A percentile compares a stretch with the other conserved stretches of the same genome.
These are phyloP conservation scores for Danielozyma ontarioensis DNA, from an alignment of 805 yeast species.

Conservation along the genomic window DNA sequence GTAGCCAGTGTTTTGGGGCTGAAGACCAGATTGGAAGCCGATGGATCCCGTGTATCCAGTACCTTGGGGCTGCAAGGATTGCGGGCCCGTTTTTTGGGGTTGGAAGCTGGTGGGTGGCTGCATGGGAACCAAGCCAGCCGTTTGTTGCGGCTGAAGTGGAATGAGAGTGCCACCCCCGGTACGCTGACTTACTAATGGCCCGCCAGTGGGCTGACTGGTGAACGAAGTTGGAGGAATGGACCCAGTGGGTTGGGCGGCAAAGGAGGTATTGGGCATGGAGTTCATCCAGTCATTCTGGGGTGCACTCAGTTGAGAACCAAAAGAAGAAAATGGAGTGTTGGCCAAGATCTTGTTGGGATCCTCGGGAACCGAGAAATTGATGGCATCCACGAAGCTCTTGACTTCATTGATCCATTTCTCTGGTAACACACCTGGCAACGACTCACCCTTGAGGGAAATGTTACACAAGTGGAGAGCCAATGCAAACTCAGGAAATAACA, in stretches of 20 bases:
- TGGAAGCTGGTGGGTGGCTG: slow-evolving; percentile 28
- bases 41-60: no score
- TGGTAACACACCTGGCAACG: slow-evolving; percentile 70
- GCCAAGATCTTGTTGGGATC: slow-evolving; percentile 36
- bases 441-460: slow-evolving; percentile 68
- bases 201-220: slow-evolving; percentile 17
- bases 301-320: slow-evolving; percentile 34
- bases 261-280: slow-evolving; percentile 1
- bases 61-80: slow-evolving; percentile 18
- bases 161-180: slow-evolving; percentile 43
- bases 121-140: slow-evolving; percentile 58
- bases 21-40: no score
- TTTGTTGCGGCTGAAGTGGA: slow-evolving; percentile 59
- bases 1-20: slow-evolving; percentile 21
- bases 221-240: slow-evolving; percentile 1
- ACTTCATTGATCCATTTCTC: slow-evolving; percentile 76
- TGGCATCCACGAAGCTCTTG: slow-evolving; percentile 82
- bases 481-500: slow-evolving; percentile 92
- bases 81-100: slow-evolving; percentile 13
- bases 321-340: slow-evolving; percentile 39
- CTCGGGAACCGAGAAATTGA: slow-evolving; percentile 73
- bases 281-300: slow-evolving; percentile 22
- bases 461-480: slow-evolving; percentile 85
- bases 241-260: slow-evolving; percentile 26
- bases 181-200: slow-evolving; percentile 30